These are phyloP conservation scores for Talaromyces trachyspermus DNA, from an alignment of 495 filamentous ascomycete species.

Conservation along the genomic window DNA sequence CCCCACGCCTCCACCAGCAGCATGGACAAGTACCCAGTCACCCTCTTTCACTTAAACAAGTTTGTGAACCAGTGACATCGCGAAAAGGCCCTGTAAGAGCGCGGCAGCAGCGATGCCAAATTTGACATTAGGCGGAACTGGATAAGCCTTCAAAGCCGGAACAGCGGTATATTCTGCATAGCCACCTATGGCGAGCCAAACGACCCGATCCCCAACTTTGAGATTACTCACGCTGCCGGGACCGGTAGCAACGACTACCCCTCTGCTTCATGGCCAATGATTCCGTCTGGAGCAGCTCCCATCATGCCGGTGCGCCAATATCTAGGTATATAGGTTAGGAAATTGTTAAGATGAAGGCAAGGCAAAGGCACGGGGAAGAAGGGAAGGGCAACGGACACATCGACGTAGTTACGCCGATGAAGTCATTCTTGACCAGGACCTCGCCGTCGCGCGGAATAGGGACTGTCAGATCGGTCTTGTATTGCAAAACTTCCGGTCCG, in stretches of 20 bases:
- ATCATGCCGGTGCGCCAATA: slow-evolving; percentile 74
- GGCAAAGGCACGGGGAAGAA: not conserved
- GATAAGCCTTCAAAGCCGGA: slow-evolving; percentile 35
- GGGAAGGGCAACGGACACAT: not conserved
- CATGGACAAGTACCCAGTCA: slow-evolving; percentile 71
- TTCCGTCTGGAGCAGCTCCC: slow-evolving; percentile 55
- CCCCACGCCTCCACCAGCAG: slow-evolving; percentile 72
- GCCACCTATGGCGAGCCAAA: slow-evolving; percentile 40
- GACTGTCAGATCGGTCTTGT: slow-evolving; percentile 60
- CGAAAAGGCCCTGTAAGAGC: slow-evolving; percentile 67
- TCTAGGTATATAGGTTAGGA: slow-evolving; percentile 20
- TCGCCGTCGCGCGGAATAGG: slow-evolving; percentile 54
- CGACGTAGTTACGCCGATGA: slow-evolving; percentile 67
- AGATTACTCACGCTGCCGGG: slow-evolving; percentile 24
- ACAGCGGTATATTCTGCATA: slow-evolving; percentile 64
- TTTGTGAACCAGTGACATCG: slow-evolving; percentile 64
- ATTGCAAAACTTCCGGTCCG: slow-evolving; percentile 58
- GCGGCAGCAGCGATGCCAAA: slow-evolving; percentile 49
- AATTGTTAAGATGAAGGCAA: too few relatives aligned
- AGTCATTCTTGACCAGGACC: slow-evolving; percentile 67
- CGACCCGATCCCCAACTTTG: slow-evolving; percentile 48
- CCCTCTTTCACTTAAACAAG: slow-evolving; percentile 51
- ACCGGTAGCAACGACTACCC: slow-evolving; percentile 42
- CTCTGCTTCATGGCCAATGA: slow-evolving; percentile 65
- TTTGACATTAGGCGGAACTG: slow-evolving; percentile 46